These are phyloP conservation scores for Linnemannia elongata DNA, from an alignment of 192 early-diverging fungal genomes.

Conservation along the genomic window DNA sequence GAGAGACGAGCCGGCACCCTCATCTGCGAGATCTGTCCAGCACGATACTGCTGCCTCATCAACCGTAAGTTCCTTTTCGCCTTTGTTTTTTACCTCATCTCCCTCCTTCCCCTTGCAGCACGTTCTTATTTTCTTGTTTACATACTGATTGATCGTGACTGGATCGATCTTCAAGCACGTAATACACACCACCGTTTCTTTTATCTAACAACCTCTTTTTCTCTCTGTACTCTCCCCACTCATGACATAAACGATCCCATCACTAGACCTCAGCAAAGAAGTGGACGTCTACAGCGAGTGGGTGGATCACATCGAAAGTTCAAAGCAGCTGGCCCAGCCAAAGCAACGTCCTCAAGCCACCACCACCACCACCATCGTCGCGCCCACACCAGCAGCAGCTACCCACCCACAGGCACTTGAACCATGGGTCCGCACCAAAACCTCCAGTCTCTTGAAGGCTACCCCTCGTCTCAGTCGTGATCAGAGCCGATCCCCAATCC, in stretches of 20 bases:
- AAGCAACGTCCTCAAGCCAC: not conserved
- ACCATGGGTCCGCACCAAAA: not conserved
- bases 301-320: slow-evolving; percentile 84
- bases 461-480: not conserved
- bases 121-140: not conserved
- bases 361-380: too few relatives aligned
- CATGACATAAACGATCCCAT: not conserved
- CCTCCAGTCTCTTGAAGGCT: not conserved
- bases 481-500: not conserved
- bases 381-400: not conserved
- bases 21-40: slow-evolving; percentile 79
- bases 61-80: slow-evolving; percentile 60
- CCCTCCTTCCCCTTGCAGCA: too few relatives aligned
- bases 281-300: slow-evolving; percentile 94
- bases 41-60: slow-evolving; percentile 75
- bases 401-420: not conserved
- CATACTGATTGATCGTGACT: not conserved
- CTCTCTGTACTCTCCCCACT: not conserved
- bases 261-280: slow-evolving; percentile 76
- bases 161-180: not conserved
- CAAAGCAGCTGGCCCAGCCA: not conserved
- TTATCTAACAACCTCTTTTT: not conserved
- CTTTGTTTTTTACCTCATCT: not conserved
- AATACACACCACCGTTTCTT: not conserved
- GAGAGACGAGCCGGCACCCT: slow-evolving; percentile 76